phyloP scores from a whole-genome alignment of 495 filamentous ascomycete species.

The Daldinia concentrica region DNA sequence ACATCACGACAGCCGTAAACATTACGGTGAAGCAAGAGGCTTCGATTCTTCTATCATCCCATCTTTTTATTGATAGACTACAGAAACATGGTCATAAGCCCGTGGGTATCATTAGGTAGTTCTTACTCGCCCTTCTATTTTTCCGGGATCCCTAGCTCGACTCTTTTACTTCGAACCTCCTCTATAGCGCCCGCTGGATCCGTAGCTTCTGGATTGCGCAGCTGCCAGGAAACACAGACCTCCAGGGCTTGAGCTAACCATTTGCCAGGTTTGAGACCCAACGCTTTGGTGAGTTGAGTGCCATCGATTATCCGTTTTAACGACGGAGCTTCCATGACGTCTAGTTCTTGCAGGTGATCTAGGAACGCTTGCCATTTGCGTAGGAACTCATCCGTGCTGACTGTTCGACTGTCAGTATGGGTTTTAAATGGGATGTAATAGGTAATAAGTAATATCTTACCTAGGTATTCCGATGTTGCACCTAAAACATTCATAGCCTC shows the following conservation, averaged over 20 bases:
- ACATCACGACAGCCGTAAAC: neutral
- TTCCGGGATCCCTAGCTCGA: slow-evolving; percentile 63
- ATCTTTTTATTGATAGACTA: neutral
- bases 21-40: neutral
- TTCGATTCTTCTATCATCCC: neutral
- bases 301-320: slow-evolving; percentile 74
- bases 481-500: slow-evolving; percentile 62
- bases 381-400: slow-evolving; percentile 48
- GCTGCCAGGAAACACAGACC: slow-evolving; percentile 82
- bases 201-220: slow-evolving; percentile 73
- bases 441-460: slow-evolving; percentile 15
- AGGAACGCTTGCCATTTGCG: slow-evolving; percentile 64
- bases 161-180: slow-evolving; percentile 63
- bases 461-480: neutral
- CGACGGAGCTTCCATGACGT: slow-evolving; percentile 58
- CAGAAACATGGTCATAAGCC: neutral
- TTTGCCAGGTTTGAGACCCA: slow-evolving; percentile 71
- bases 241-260: slow-evolving; percentile 83
- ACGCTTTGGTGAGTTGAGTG: slow-evolving; percentile 65
- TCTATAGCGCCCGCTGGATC: slow-evolving; percentile 71
- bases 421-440: neutral
- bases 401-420: slow-evolving; percentile 38
- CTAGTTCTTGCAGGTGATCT: slow-evolving; percentile 61
- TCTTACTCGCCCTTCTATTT: slow-evolving; percentile 10
- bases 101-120: slow-evolving; percentile 26